Conservation (phyloP, 345 rosid species). For the Durio zibethinus region DNA sequence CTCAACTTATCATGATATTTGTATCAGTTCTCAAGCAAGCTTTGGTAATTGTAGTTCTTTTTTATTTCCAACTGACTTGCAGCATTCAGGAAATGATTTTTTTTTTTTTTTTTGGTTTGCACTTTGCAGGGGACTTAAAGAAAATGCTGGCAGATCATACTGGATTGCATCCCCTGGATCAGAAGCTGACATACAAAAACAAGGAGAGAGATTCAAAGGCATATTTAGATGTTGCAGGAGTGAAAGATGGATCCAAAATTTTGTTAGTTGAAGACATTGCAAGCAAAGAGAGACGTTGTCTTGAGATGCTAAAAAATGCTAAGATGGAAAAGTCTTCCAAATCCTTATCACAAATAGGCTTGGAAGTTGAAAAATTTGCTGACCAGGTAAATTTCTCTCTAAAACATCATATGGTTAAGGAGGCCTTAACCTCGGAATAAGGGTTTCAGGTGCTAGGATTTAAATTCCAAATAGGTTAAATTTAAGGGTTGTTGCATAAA, state of each 20-base stretch:
- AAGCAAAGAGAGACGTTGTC: constrained; percentile 43
- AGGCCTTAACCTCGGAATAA: too few species aligned
- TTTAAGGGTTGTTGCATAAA: too few species aligned
- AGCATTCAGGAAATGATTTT: too few species aligned
- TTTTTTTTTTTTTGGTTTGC: background rate
- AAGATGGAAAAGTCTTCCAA: constrained; percentile 49
- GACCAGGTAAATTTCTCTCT: constrained; percentile 29
- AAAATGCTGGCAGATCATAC: constrained; percentile 45
- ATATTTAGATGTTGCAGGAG: constrained; percentile 45
- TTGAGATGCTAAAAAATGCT: constrained; percentile 43
- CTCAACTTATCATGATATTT: constrained; percentile 33
- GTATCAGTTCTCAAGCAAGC: constrained; percentile 47
- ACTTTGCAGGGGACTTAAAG: constrained; percentile 58
- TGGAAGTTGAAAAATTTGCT: constrained; percentile 38
- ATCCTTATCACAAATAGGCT: constrained; percentile 40
- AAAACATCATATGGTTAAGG: too few species aligned
- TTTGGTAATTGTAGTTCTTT: constrained; percentile 37
- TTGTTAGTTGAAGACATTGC: constrained; percentile 48
- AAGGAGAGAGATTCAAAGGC: constrained; percentile 58
- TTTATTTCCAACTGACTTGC: background rate
- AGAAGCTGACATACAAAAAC: constrained; percentile 52
- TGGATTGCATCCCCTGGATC: constrained; percentile 50
- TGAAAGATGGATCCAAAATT: constrained; percentile 51
- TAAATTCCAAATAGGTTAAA: too few species aligned
- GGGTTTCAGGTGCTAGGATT: too few species aligned